Base-by-base conservation (phyloP, 164 flowering plant genomes). In the Cinnamomum micranthum region DNA sequence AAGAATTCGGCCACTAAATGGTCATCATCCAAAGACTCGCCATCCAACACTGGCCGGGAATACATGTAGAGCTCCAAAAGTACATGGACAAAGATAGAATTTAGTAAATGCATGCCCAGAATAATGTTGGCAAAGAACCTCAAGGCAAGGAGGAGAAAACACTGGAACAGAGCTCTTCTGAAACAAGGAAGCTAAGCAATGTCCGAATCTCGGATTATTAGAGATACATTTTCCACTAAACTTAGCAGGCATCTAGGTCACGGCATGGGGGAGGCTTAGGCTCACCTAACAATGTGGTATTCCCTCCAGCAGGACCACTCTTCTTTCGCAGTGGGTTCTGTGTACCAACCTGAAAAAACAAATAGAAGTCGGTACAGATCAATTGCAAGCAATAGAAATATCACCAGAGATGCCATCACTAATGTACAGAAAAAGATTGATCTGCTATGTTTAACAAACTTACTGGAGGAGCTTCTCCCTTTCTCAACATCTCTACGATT, bases 291-390 rank as follows among this genome's bases (percentile, higher is more conserved):
- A 96, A 84, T 47, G 93, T 89, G 66, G 93, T 90, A 76, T 92
- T 94, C 77, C 99, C 99, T 73, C 98, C 99, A 87, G 89, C 97
- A 24, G 99, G 99, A 31, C 97, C 99, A 72, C 86, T 41, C 79
- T 33, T 92, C 25, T 84, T 86, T 22, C 99, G 92, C 27, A 71
- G 64, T 6, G 94, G 93, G 71, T 92, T 96, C 82, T 96, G 99
- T 0, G 99, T 94, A 77, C 99, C 99, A 72, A 73, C 91, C 98
- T 96, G 93, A 68, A 81, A 85, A 11, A n/a, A 0, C 76, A 19
- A 76, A 73, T 2, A 51, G n/a, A 73, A 31, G 59, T 24, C 6
- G 64, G 20, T 12, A 20, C 10, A 63, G 19, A 50, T 69, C 20
- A 20, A 22, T 55, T 52, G 50, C 4, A 76, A 52, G 23, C 22